A percentile compares a stretch with the other conserved stretches of the same genome.
phyloP scores from a whole-genome alignment of 192 early-diverging fungal species.

The Backusella tuberculispora region DNA sequence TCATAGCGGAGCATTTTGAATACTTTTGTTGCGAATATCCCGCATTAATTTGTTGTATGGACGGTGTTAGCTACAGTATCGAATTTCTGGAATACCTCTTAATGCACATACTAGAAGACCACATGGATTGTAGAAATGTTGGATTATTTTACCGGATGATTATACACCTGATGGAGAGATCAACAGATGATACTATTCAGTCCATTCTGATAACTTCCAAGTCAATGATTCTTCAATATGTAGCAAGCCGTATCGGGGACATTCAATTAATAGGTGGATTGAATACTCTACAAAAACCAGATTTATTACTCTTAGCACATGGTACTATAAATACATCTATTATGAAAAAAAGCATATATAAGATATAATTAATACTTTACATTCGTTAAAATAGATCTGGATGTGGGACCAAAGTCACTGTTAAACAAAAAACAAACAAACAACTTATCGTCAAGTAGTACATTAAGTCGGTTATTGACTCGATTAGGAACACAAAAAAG shows the following conservation, averaged over 20 bases:
- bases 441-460: not conserved
- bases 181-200: not conserved
- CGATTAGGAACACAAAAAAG: not conserved
- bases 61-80: conserved; percentile 34
- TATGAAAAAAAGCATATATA: not conserved
- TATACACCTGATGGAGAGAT: conserved; percentile 1
- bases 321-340: not conserved
- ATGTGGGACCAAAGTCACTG: conserved; percentile 11
- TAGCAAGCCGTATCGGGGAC: not conserved
- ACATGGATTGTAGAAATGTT: conserved; percentile 32
- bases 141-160: conserved; percentile 24
- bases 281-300: not conserved
- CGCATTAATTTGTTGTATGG: conserved; percentile 35
- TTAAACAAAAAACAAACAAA: not conserved
- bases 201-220: conserved; percentile 17
- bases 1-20: conserved; percentile 30
- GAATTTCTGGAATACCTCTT: conserved; percentile 38
- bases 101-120: conserved; percentile 28
- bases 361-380: not conserved
- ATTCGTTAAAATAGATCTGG: conserved; percentile 11
- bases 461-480: not conserved
- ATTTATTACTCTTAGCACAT: conserved; percentile 6
- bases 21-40: conserved; percentile 41
- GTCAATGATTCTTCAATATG: conserved; percentile 3
- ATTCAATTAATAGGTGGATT: not conserved